phyloP scores from a whole-genome alignment of 1,139 yeast genomes.

The Debaryomycetaceae sp. region DNA sequence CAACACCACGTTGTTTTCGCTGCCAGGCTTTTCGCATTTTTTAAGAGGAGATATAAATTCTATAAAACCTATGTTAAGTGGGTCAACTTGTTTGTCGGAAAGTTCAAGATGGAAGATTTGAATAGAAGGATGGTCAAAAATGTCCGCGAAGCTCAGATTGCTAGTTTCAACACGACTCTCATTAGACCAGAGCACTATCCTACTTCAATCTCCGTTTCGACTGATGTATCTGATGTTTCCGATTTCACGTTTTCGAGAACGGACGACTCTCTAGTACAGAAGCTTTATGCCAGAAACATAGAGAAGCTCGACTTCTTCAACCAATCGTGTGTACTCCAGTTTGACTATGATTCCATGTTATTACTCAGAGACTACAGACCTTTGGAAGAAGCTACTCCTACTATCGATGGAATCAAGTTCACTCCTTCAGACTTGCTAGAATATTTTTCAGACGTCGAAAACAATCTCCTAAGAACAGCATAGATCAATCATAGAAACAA shows the following conservation, averaged over 20 bases:
- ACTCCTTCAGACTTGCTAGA: background rate
- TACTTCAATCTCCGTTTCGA: background rate
- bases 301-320: conserved; percentile 27
- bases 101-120: conserved; percentile 11
- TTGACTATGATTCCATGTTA: conserved; percentile 23
- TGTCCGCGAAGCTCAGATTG: conserved; percentile 22
- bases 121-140: conserved; percentile 15
- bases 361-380: conserved; percentile 30
- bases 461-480: background rate
- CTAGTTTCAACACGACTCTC: conserved; percentile 25
- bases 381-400: background rate
- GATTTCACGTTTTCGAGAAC: conserved; percentile 14
- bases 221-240: conserved; percentile 4
- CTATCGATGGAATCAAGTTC: background rate
- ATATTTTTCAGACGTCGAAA: background rate
- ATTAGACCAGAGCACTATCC: conserved; percentile 36
- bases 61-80: conserved; percentile 18
- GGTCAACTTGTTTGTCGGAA: conserved; percentile 13
- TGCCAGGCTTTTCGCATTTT: conserved; percentile 24
- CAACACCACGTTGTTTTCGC: conserved; percentile 27
- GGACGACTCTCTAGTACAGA: conserved; percentile 21
- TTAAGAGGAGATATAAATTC: conserved; percentile 19
- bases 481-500: background rate
- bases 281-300: conserved; percentile 25
- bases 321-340: conserved; percentile 19